Conservation (phyloP, 108 stramenopile genomes). For the Nitzschia putrida region DNA sequence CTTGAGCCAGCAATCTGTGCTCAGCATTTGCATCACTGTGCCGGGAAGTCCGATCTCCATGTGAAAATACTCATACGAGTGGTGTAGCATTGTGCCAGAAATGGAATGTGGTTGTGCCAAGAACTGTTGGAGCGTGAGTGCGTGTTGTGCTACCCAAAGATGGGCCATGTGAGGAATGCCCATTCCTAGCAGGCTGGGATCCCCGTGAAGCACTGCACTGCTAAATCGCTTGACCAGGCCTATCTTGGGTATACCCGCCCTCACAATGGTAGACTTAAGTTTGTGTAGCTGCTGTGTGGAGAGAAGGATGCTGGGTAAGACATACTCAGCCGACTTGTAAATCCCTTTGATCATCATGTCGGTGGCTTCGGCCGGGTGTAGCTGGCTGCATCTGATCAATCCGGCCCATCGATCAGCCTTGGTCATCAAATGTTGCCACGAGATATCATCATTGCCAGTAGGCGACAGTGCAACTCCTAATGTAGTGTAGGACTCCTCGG, state of each 20-base stretch:
- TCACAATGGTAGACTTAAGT: not conserved
- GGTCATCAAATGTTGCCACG: not conserved
- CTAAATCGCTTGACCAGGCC: not conserved
- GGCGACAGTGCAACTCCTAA: not conserved
- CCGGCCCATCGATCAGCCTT: constrained; percentile 8
- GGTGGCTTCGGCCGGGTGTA: not conserved
- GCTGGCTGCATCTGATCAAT: not conserved
- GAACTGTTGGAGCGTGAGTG: too few relatives aligned
- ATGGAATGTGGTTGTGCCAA: not conserved
- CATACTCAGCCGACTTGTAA: too few relatives aligned
- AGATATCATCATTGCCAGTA: not conserved
- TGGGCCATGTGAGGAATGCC: not conserved
- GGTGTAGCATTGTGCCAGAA: not conserved
- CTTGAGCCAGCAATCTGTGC: not conserved
- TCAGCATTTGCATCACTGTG: not conserved
- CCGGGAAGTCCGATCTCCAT: not conserved
- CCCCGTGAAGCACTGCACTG: not conserved
- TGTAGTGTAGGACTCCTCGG: not conserved
- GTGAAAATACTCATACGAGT: not conserved
- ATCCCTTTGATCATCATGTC: not conserved
- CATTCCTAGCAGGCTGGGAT: not conserved
- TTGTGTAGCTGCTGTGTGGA: not conserved
- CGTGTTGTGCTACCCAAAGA: too few relatives aligned
- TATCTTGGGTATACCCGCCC: not conserved
- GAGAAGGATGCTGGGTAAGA: not conserved